Evolutionary conservation across 2,329 filamentous ascomycete genomes (phyloP).

Genomic region (Cordyceps farinosa): DNA sequence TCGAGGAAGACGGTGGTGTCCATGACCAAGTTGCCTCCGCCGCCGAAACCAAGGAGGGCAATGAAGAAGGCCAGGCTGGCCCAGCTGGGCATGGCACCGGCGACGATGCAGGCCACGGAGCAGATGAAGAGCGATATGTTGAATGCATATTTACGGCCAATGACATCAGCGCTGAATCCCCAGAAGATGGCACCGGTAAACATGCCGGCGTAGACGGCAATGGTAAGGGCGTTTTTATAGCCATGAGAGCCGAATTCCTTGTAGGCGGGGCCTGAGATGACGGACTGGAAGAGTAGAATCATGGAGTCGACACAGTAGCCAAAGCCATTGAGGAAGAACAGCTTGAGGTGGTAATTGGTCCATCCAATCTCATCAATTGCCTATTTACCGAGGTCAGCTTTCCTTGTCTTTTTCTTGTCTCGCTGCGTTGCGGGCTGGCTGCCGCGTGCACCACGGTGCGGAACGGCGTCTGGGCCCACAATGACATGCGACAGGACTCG

Average conservation of each 20-base stretch:
- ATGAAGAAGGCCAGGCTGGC: slow-evolving; percentile 61
- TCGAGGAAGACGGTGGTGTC: slow-evolving; percentile 52
- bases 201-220: slow-evolving; percentile 58
- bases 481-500: neutral
- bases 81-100: slow-evolving; percentile 66
- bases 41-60: slow-evolving; percentile 59
- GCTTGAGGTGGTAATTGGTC: slow-evolving; percentile 56
- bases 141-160: slow-evolving; percentile 66
- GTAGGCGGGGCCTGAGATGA: slow-evolving; percentile 56
- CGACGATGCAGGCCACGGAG: slow-evolving; percentile 54
- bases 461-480: neutral
- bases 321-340: slow-evolving; percentile 61
- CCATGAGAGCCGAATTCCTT: slow-evolving; percentile 55
- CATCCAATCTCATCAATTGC: slow-evolving; percentile 58
- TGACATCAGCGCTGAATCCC: slow-evolving; percentile 64
- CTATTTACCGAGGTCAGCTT: slow-evolving; percentile 23
- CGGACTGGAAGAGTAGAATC: slow-evolving; percentile 54
- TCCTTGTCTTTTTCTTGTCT: neutral
- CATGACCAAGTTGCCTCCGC: slow-evolving; percentile 48
- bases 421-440: neutral
- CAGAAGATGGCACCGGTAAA: slow-evolving; percentile 61
- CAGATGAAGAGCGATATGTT: slow-evolving; percentile 63
- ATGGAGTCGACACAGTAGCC: slow-evolving; percentile 50
- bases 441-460: neutral
- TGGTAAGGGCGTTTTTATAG: slow-evolving; percentile 55